A percentile compares a stretch with the other conserved stretches of the same genome.
Conservation (phyloP, 768 basidiomycete species). For the Collybia nuda region DNA sequence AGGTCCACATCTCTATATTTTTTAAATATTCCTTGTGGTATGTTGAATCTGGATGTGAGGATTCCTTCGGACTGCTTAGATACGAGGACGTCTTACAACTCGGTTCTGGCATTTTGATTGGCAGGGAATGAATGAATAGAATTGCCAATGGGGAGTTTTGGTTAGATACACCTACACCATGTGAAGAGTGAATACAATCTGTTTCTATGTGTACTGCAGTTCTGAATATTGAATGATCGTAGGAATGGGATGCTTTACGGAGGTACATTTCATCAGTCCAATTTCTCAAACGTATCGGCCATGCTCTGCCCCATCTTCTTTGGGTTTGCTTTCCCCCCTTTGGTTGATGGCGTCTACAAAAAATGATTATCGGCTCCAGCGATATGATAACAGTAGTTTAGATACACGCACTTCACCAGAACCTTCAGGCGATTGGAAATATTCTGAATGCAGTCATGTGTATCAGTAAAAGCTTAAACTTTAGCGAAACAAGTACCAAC, state of each 20-base stretch:
- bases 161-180: too few relatives aligned
- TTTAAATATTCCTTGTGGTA: too few relatives aligned
- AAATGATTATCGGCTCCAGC: too few relatives aligned
- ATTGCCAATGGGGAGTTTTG: too few relatives aligned
- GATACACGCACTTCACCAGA: background rate
- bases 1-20: background rate
- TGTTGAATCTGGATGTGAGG: too few relatives aligned
- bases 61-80: too few relatives aligned
- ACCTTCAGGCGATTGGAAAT: slow-evolving; percentile 2
- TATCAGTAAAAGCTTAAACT: background rate
- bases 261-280: background rate
- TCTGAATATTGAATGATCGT: background rate
- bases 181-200: background rate
- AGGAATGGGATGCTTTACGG: background rate
- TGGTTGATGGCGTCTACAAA: background rate
- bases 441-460: slow-evolving; percentile 1
- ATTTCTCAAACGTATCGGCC: slow-evolving; percentile 11
- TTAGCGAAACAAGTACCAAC: slow-evolving; percentile 21
- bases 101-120: too few relatives aligned
- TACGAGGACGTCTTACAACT: too few relatives aligned
- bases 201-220: background rate
- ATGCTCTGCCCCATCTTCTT: slow-evolving; percentile 11
- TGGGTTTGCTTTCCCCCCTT: background rate
- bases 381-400: too few relatives aligned
- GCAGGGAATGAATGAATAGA: too few relatives aligned